Evolutionary conservation across 768 basidiomycete genomes (phyloP), one percentile per base, ranked within the genome.

Genomic region (Panellus pusillus): DNA sequence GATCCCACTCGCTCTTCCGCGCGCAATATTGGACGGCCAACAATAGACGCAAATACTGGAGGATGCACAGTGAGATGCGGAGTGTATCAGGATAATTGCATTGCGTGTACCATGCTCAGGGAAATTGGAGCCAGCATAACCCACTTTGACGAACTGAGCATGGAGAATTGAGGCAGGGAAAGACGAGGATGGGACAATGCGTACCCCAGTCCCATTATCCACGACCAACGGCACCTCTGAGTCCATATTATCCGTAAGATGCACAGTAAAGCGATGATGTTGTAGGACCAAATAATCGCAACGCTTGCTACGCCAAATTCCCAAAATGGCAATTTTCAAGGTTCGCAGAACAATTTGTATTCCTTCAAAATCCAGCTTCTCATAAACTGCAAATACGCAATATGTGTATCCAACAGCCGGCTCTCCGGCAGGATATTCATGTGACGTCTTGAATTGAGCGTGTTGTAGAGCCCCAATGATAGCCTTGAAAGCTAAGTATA

Each of bases 1-100:
- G 84, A 78, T 36, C 92, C 89, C 29, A 94, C 84, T 52, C 96
- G 90, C 73, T 98, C 96, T 72, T 98, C 96, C 8, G 96, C 96
- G 55, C 96, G 93, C 57, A 98, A 78, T 68, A 99, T 99, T 28
- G 96, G 96, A 17, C 96, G 88, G 15, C 97, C 97, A 62, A 99
- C 84, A 67, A 99, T 86, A 37, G 97, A 98, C 3, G 96, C 92
- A 69, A 98, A 99, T 52, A 97, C 93, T 95, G 63, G 20, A 24
- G 24, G 24, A 1, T n/a, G 38, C 15, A 15, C 19, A 6, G 28
- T 43, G 48, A 54, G 49, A 40, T 28, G 43, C 39, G 24, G 6
- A 43, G 43, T 38, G 44, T 35, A 35, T 35, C 7, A 35, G 32
- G 11, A 35, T 35, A 45, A 24, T 28, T 48, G 24, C 18, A 56